Base-by-base conservation (phyloP, 2,329 filamentous ascomycete genomes). In the Aspergillaceae sp. region DNA sequence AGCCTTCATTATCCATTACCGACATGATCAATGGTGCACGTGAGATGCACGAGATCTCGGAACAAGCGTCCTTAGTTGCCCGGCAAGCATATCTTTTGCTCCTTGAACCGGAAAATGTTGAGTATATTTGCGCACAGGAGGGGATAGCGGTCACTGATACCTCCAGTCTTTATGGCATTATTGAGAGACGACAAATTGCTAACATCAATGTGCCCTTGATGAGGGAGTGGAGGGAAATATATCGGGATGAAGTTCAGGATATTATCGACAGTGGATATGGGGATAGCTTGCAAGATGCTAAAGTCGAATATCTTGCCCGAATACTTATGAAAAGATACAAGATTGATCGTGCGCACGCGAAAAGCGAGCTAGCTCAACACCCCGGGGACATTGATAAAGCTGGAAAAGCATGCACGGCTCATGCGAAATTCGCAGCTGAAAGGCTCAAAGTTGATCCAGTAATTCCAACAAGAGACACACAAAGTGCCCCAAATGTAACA, bases 391-490 rank as follows among this genome's bases (percentile, higher is more conserved):
- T 40, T 3, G 27, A 43, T 29, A 41, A 43, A 30, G 45, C 45
- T 5, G 33, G 32, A 7, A 11, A 26, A 10, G 29, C 35, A 26
- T 47, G 35, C 32, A 36, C 9, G 29, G 26, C 5, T n/a, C 34
- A 40, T 40, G 45, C 28, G 5, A 27, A 47, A 32, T 28, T 10
- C 2, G 41, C 30, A 10, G 33, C 19, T 6, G 37, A 43, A 26
- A 9, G 19, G n/a, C 41, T 43, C 11, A 28, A 43, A 33, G 11
- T 29, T 19, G 11, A 29, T 7, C 41, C 45, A 9, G 29, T 41
- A 29, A 41, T 48, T 42, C 35, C 44, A 27, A 51, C 49, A 34
- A 37, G 42, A n/a, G 49, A 51, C 36, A 51, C 47, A 11, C 30
- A 44, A 41, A 38, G 28, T 29, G 29, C 49, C 5, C 49, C 49